Conservation (phyloP, 2,329 filamentous ascomycete genomes). For the Samsoniella hepiali region DNA sequence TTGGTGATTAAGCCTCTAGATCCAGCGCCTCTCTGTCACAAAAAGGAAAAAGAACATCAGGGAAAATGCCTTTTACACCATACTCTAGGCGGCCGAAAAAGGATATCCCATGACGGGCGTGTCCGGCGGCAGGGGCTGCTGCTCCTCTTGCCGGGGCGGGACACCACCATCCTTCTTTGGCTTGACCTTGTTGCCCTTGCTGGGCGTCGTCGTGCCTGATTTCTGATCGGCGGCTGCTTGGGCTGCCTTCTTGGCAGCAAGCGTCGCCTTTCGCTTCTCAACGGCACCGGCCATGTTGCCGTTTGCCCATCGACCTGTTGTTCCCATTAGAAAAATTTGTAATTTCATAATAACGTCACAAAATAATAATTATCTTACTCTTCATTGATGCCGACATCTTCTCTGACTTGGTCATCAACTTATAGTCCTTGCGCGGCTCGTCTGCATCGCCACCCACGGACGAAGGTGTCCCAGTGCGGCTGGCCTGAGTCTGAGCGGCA, state of each 20-base stretch:
- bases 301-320: slow-evolving; percentile 55
- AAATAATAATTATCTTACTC: slow-evolving; percentile 41
- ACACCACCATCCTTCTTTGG: slow-evolving; percentile 32
- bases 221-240: slow-evolving; percentile 40
- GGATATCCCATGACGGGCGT: slow-evolving; percentile 11
- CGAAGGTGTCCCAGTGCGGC: slow-evolving; percentile 32
- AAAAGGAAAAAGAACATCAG: background rate
- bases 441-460: slow-evolving; percentile 34
- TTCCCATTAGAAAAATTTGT: background rate
- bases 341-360: background rate
- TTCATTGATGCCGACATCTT: slow-evolving; percentile 66
- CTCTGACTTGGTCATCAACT: slow-evolving; percentile 61
- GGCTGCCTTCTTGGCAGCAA: slow-evolving; percentile 56
- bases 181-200: slow-evolving; percentile 35
- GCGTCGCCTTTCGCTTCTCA: slow-evolving; percentile 57
- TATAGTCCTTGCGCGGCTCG: slow-evolving; percentile 52
- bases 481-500: slow-evolving; percentile 23
- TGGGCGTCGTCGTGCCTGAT: slow-evolving; percentile 34
- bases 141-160: slow-evolving; percentile 25
- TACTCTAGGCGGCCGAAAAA: background rate
- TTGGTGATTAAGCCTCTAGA: background rate
- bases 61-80: background rate
- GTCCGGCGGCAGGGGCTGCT: slow-evolving; percentile 10
- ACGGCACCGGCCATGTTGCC: slow-evolving; percentile 60
- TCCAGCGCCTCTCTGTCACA: background rate